Base-by-base conservation (phyloP, 176 grass and related monocot genomes). In the Ananas comosus region DNA sequence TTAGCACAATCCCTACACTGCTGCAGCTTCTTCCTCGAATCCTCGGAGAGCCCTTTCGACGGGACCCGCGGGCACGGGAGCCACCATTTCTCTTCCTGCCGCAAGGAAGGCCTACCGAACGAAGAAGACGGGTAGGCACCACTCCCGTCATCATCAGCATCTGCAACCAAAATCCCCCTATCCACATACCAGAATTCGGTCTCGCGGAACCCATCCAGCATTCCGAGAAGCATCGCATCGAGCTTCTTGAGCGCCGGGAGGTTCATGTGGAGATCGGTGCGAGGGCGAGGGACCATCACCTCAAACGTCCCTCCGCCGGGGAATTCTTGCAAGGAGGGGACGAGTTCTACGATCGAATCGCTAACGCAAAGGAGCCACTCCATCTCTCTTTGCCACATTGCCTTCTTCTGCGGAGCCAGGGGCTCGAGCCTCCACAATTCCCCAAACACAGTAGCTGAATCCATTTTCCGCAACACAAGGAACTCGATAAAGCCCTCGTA, bases 31-130 rank as follows among this genome's bases (percentile, higher is more conserved):
- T 88, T 93, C 81, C 94, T 79, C 13, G 84, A 83, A 51, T 83
- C 94, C 74, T 93, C 89, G 0, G 94, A 88, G 2, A 94, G 69
- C 22, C 94, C 94, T 74, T 84, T 91, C 54, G 87, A 75, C 4
- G 87, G 90, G 49, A 99, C 94, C 9, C 90, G 68, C 1, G 94
- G 94, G 77, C 82, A 90, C 0, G 94, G 94, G 70, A 99, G 67
- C 94, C 94, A 99, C 94, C 94, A 99, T 73, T 99, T 99, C 17
- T 99, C 94, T 66, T 99, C 94, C 84, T 99, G 94, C 72, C 94
- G 77, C 68, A 93, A 81, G 11, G 94, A 91, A 11, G 85, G 78
- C 9, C 90, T 78, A 23, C 89, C 80, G 9, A 79, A 76, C 1
- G 89, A 83, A 0, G 88, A 91, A 6, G 80, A 80, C 2, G 84